phyloP scores from a whole-genome alignment of 768 basidiomycete genomes.

The Leucocoprinus birnbaumii region DNA sequence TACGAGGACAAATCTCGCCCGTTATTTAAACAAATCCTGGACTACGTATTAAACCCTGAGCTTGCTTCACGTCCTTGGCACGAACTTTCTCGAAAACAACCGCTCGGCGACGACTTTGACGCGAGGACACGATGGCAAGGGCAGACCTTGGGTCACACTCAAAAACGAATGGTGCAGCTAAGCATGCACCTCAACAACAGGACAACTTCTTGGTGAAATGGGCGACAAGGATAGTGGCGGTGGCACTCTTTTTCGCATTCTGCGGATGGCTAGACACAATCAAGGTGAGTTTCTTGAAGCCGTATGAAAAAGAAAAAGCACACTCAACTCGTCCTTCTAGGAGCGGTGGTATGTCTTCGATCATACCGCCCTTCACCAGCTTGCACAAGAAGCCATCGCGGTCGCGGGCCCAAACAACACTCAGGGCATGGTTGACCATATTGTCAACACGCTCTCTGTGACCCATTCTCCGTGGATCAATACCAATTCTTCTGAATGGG shows the following conservation, averaged over 20 bases:
- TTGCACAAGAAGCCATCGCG: conserved; percentile 73
- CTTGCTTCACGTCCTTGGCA: no score
- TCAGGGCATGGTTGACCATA: conserved; percentile 73
- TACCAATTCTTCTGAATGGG: conserved; percentile 75
- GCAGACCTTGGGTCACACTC: no score
- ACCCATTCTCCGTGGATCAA: conserved; percentile 43
- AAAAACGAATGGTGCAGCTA: conserved; percentile 10
- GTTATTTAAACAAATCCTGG: conserved; percentile 1
- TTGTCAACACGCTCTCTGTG: conserved; percentile 72
- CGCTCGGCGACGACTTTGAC: neutral
- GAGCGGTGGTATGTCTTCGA: conserved; percentile 87
- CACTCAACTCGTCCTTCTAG: conserved; percentile 35
- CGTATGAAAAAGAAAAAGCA: neutral
- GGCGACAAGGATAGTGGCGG: conserved; percentile 30
- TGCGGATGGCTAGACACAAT: conserved; percentile 58
- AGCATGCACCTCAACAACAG: conserved; percentile 8
- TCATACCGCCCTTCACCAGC: conserved; percentile 64
- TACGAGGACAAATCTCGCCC: neutral
- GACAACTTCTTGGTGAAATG: conserved; percentile 28
- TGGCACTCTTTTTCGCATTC: conserved; percentile 32
- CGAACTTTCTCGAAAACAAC: neutral
- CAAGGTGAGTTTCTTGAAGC: conserved; percentile 40
- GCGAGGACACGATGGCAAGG: neutral
- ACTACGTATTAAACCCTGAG: no score
- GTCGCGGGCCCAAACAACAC: conserved; percentile 57